A percentile compares a stretch with the other conserved stretches of the same genome.
Conservation (phyloP, 1,284 basidiomycete species). For the Boletus semigastroideus region DNA sequence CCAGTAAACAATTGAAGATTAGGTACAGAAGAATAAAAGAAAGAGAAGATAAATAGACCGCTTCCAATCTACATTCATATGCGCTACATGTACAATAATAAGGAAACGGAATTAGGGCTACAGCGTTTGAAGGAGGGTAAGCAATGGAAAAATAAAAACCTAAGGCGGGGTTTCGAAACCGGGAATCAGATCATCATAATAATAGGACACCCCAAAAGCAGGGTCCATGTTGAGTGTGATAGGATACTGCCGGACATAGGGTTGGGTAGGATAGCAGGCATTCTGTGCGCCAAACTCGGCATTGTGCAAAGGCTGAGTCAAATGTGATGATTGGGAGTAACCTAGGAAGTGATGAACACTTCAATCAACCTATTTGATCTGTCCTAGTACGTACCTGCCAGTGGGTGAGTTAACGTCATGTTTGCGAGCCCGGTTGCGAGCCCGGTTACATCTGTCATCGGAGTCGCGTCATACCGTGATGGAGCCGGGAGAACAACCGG, state of each 20-base stretch:
- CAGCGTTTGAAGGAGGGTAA: background rate
- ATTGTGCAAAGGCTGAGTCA: background rate
- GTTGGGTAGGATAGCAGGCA: background rate
- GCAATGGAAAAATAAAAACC: background rate
- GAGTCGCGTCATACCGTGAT: background rate
- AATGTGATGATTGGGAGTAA: background rate
- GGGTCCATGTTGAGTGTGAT: background rate
- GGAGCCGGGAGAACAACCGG: background rate
- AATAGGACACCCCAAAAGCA: background rate
- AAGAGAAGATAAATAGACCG: too few species aligned
- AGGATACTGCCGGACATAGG: background rate
- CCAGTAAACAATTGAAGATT: too few species aligned
- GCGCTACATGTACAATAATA: too few species aligned
- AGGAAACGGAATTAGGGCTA: background rate
- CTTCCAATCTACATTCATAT: too few species aligned
- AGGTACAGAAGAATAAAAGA: too few species aligned
- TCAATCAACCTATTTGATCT: background rate
- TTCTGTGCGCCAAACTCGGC: background rate
- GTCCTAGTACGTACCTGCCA: slow-evolving; percentile 2
- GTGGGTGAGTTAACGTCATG: background rate
- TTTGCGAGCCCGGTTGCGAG: background rate
- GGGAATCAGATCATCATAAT: background rate
- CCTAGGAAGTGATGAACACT: slow-evolving; percentile 7
- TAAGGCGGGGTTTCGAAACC: background rate
- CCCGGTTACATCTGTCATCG: background rate